phyloP scores from a whole-genome alignment of 177 flowering plant genomes.

The Vitis hybrid region DNA sequence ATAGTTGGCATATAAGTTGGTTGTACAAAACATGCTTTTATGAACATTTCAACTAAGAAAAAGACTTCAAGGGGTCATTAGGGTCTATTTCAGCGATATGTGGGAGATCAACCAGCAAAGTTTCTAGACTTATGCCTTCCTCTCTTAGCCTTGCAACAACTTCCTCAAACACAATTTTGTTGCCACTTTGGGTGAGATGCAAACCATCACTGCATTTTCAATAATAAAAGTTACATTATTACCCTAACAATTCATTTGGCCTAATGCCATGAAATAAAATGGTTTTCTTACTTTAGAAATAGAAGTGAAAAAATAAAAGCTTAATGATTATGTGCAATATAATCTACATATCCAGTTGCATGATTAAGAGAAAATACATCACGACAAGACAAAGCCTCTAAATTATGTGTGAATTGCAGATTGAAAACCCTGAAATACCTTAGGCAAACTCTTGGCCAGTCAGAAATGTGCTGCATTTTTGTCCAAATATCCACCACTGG shows the following conservation, averaged over 20 bases:
- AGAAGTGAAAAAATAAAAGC: no score
- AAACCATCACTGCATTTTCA: conserved; percentile 67
- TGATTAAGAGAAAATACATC: no score
- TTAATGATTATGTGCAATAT: no score
- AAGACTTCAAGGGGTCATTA: conserved; percentile 64
- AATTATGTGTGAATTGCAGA: no score
- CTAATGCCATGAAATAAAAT: no score
- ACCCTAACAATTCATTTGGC: background rate
- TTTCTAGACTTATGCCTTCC: conserved; percentile 45
- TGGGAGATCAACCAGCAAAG: conserved; percentile 62
- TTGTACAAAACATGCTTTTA: no score
- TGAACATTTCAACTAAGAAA: conserved; percentile 3
- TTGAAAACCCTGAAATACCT: conserved; percentile 32
- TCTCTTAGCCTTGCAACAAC: conserved; percentile 48
- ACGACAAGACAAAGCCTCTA: no score
- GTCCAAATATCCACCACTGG: conserved; percentile 66
- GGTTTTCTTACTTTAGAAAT: no score
- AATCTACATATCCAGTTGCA: no score
- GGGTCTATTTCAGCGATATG: conserved; percentile 55
- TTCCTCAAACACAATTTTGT: conserved; percentile 61
- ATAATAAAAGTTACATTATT: background rate
- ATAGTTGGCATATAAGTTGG: no score
- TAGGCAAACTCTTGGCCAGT: conserved; percentile 54
- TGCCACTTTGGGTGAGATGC: conserved; percentile 62
- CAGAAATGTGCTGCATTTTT: conserved; percentile 63